Percentiles rank a stretch among this genome's conserved stretches.
These are phyloP conservation scores for Ogataea dorogensis DNA, from an alignment of 805 yeast genomes.

Conservation along the genomic window DNA sequence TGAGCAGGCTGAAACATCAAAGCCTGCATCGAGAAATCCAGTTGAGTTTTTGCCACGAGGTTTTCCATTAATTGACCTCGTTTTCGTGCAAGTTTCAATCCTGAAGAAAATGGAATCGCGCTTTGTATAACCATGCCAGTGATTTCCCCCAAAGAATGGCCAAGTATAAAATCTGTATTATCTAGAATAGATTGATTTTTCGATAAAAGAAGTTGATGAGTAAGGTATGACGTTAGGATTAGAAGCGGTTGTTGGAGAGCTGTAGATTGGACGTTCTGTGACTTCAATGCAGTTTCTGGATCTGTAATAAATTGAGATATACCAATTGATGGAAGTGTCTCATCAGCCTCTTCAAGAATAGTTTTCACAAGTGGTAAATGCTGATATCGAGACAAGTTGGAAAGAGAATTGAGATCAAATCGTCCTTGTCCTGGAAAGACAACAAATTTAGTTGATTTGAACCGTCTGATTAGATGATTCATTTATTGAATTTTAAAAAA, in stretches of 20 bases:
- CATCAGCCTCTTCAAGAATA: slow-evolving; percentile 22
- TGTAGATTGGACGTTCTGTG: slow-evolving; percentile 22
- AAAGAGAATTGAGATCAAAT: slow-evolving; percentile 17
- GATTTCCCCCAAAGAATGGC: slow-evolving; percentile 39
- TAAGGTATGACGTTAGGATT: slow-evolving; percentile 28
- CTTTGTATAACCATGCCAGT: slow-evolving; percentile 31
- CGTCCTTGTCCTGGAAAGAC: slow-evolving; percentile 36
- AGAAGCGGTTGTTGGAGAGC: slow-evolving; percentile 35
- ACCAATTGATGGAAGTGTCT: slow-evolving; percentile 20
- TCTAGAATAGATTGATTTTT: slow-evolving; percentile 24
- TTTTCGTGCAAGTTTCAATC: slow-evolving; percentile 25
- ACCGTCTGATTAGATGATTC: slow-evolving; percentile 3
- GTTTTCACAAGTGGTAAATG: slow-evolving; percentile 11
- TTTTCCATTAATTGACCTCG: slow-evolving; percentile 36
- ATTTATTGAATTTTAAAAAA: not conserved
- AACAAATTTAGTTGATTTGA: slow-evolving; percentile 11
- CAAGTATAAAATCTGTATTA: slow-evolving; percentile 27
- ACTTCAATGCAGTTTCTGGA: slow-evolving; percentile 10
- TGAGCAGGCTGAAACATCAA: slow-evolving; percentile 29
- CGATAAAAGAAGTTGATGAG: slow-evolving; percentile 18
- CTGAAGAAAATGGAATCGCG: slow-evolving; percentile 25
- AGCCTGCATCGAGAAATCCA: slow-evolving; percentile 37
- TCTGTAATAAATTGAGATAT: slow-evolving; percentile 19
- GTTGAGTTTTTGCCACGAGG: slow-evolving; percentile 20
- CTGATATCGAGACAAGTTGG: slow-evolving; percentile 10